Conservation (phyloP, 768 basidiomycete species). For the Phylloporus sp. region DNA sequence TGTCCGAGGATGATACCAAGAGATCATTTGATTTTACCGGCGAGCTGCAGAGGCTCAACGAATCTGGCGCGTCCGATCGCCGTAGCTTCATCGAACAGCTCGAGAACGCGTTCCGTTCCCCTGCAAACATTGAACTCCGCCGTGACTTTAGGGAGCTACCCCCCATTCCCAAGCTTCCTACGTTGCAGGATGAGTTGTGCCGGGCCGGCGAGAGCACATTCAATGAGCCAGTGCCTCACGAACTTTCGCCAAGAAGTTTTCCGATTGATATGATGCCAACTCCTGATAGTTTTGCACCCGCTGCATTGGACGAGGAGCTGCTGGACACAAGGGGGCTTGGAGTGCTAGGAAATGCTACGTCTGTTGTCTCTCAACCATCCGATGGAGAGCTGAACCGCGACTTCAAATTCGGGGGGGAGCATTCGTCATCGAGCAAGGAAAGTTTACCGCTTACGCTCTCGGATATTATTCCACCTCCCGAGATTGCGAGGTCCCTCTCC, state of each 20-base stretch:
- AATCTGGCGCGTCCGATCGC: conserved; percentile 63
- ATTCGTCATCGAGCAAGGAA: conserved; percentile 13
- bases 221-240: conserved; percentile 13
- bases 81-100: conserved; percentile 78
- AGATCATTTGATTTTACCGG: conserved; percentile 83
- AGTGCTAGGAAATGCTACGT: conserved; percentile 21
- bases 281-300: conserved; percentile 31
- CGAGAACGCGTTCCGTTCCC: conserved; percentile 74
- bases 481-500: conserved; percentile 48
- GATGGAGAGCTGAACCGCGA: conserved; percentile 64
- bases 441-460: conserved; percentile 48
- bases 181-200: conserved; percentile 27
- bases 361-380: conserved; percentile 44
- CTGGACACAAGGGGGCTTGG: conserved; percentile 11
- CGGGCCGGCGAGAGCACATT: conserved; percentile 28
- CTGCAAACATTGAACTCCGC: conserved; percentile 59
- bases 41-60: conserved; percentile 64
- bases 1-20: conserved; percentile 65
- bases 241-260: conserved; percentile 14
- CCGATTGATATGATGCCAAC: conserved; percentile 28
- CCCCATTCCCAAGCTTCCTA: conserved; percentile 49
- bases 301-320: conserved; percentile 34
- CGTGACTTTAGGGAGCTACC: conserved; percentile 46
- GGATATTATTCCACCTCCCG: conserved; percentile 68
- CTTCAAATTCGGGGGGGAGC: conserved; percentile 69